phyloP scores from a whole-genome alignment of 768 basidiomycete species.

The Mycena epipterygia region DNA sequence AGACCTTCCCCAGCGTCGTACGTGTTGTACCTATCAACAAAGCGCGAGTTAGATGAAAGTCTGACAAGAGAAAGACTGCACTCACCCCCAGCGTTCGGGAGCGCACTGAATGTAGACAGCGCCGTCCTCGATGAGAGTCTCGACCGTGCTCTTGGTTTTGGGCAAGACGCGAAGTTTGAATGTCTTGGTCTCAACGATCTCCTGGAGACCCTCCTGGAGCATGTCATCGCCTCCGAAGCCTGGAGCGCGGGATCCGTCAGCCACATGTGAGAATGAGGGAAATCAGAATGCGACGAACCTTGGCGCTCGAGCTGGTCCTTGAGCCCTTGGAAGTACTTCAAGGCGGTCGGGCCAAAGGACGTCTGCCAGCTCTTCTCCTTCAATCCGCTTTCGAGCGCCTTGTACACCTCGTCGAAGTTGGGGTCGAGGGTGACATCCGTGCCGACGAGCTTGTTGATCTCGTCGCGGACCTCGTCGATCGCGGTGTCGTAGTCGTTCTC shows the following conservation, averaged over 20 bases:
- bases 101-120: constrained; percentile 49
- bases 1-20: constrained; percentile 41
- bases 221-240: constrained; percentile 56
- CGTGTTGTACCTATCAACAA: constrained; percentile 42
- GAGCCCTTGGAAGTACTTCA: constrained; percentile 51
- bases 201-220: constrained; percentile 56
- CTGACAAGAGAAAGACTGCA: not conserved
- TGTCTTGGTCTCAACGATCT: constrained; percentile 51
- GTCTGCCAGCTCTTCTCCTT: constrained; percentile 45
- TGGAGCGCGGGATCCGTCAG: not conserved
- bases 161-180: constrained; percentile 55
- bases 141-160: constrained; percentile 46
- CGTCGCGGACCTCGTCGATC: constrained; percentile 44
- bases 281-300: constrained; percentile 12
- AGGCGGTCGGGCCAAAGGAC: constrained; percentile 42
- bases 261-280: not conserved
- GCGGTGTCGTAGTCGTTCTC: constrained; percentile 47
- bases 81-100: not conserved
- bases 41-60: too few species aligned
- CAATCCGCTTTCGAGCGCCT: constrained; percentile 27
- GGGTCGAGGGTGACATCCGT: constrained; percentile 53
- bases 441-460: constrained; percentile 47
- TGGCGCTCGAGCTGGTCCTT: constrained; percentile 47
- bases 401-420: constrained; percentile 54
- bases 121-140: constrained; percentile 53